Conservation (phyloP, 176 grass and related monocot species). For the Triticum dicoccoides region DNA sequence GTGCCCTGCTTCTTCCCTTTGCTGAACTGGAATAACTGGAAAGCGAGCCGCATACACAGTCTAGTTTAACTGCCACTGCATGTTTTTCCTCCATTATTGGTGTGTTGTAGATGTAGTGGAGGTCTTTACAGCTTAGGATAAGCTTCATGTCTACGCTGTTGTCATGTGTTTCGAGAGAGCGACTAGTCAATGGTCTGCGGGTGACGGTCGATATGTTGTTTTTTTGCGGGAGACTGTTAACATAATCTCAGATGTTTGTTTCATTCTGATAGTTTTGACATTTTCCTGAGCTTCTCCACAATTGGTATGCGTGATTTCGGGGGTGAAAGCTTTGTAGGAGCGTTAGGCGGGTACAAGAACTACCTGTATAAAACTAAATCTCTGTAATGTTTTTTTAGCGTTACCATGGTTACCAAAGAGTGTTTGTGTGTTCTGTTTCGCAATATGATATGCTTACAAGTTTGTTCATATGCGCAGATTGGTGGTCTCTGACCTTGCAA, state of each 20-base stretch:
- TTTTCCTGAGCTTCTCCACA: not conserved
- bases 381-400: not conserved
- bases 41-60: not conserved
- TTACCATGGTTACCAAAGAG: not conserved
- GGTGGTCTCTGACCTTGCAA: slow-evolving; percentile 84
- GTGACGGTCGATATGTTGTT: not conserved
- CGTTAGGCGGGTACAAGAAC: not conserved
- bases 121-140: slow-evolving; percentile 24
- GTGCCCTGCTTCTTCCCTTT: slow-evolving; percentile 17
- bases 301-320: not conserved
- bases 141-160: slow-evolving; percentile 19
- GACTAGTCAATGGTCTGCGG: not conserved
- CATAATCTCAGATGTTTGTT: not conserved
- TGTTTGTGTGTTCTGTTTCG: not conserved
- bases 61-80: slow-evolving; percentile 32
- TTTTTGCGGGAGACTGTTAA: not conserved
- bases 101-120: not conserved
- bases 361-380: not conserved
- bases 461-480: slow-evolving; percentile 51
- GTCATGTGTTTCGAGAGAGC: slow-evolving; percentile 25
- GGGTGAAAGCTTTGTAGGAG: not conserved
- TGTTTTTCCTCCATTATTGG: slow-evolving; percentile 46
- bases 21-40: slow-evolving; percentile 52
- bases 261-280: not conserved
- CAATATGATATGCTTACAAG: slow-evolving; percentile 20